A percentile compares a stretch with the other conserved stretches of the same genome.
These are phyloP conservation scores for Picea glauca DNA, from an alignment of 75 land plant species.

Conservation along the genomic window DNA sequence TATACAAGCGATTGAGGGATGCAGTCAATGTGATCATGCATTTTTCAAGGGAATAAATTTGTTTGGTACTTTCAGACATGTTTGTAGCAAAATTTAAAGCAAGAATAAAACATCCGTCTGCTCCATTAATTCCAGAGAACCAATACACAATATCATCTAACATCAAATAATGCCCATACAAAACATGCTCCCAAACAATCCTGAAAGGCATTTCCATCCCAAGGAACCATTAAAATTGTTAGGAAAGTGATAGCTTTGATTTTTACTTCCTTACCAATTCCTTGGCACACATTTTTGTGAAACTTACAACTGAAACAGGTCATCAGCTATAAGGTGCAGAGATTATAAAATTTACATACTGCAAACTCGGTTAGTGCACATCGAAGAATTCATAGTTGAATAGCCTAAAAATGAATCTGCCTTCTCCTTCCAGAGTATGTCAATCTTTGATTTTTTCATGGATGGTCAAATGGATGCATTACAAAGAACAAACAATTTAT, in stretches of 20 bases:
- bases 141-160: neutral
- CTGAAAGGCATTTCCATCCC: neutral
- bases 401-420: too few relatives aligned
- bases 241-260: neutral
- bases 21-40: neutral
- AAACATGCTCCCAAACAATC: neutral
- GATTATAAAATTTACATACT: neutral
- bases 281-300: neutral
- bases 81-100: neutral
- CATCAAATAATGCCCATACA: neutral
- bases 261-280: neutral
- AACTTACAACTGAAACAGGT: neutral
- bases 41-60: neutral
- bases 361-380: neutral
- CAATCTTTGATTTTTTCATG: too few relatives aligned
- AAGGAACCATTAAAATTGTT: neutral
- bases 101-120: neutral
- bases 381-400: too few relatives aligned
- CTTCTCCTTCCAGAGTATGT: too few relatives aligned
- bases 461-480: too few relatives aligned
- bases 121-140: neutral
- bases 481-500: too few relatives aligned
- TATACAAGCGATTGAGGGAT: too few relatives aligned
- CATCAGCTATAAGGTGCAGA: neutral
- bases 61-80: neutral